These are phyloP conservation scores for Aspergillus egyptiacus DNA, from an alignment of 495 filamentous ascomycete genomes.

Conservation along the genomic window DNA sequence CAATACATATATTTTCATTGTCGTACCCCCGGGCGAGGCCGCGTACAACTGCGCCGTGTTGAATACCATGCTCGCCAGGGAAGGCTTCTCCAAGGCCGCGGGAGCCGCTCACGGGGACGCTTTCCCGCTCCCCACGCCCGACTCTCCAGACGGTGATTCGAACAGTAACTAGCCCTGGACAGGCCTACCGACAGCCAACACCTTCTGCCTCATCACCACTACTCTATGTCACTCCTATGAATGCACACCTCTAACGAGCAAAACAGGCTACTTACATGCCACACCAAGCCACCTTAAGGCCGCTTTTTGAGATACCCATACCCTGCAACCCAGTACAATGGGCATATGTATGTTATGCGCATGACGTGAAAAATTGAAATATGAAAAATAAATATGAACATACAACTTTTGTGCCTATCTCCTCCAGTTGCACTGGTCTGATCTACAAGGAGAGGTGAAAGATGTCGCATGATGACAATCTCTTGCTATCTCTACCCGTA, in stretches of 20 bases:
- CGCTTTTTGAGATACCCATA: constrained; percentile 13
- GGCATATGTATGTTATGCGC: constrained; percentile 1
- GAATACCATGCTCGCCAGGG: constrained; percentile 78
- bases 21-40: constrained; percentile 80
- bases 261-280: not conserved
- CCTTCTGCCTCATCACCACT: too few relatives aligned
- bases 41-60: constrained; percentile 82
- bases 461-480: too few relatives aligned
- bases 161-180: constrained; percentile 1
- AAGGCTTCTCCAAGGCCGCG: constrained; percentile 59
- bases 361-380: not conserved
- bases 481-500: too few relatives aligned
- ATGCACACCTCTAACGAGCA: too few relatives aligned
- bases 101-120: constrained; percentile 35
- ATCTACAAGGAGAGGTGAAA: too few relatives aligned
- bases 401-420: too few relatives aligned
- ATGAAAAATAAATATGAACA: not conserved
- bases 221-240: not conserved
- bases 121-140: constrained; percentile 38
- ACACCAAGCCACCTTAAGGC: not conserved
- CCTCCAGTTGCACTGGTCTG: too few relatives aligned
- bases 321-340: not conserved
- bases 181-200: not conserved
- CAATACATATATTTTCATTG: constrained; percentile 91
- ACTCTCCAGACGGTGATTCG: constrained; percentile 25